phyloP scores from a whole-genome alignment of 192 early-diverging fungal species.

The Kickxella alabastrina region DNA sequence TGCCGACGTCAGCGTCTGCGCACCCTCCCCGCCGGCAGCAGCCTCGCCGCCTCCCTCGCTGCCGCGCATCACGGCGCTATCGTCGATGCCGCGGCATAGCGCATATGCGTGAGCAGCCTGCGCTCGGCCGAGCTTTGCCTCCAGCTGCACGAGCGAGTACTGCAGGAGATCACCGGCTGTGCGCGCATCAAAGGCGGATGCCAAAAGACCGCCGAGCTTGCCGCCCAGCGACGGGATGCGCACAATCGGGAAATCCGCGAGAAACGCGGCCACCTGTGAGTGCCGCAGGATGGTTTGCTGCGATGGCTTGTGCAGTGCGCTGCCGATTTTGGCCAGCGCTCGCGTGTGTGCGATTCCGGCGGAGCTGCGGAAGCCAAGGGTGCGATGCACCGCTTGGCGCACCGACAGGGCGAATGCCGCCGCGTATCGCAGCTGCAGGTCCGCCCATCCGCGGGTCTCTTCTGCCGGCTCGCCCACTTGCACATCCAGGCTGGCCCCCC shows the following conservation, averaged over 20 bases:
- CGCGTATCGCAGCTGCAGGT: slow-evolving; percentile 72
- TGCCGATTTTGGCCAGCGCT: slow-evolving; percentile 80
- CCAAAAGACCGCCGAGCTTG: slow-evolving; percentile 73
- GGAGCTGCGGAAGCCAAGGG: slow-evolving; percentile 77
- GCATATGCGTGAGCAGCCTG: slow-evolving; percentile 28
- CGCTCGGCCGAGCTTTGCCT: slow-evolving; percentile 22
- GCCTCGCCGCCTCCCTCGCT: no score
- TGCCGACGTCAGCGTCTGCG: slow-evolving; percentile 28
- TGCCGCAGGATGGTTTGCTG: slow-evolving; percentile 68
- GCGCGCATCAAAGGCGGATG: slow-evolving; percentile 51
- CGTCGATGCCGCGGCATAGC: slow-evolving; percentile 47
- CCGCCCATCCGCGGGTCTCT: slow-evolving; percentile 58
- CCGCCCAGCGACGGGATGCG: slow-evolving; percentile 88
- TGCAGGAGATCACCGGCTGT: slow-evolving; percentile 32
- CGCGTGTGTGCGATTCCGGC: slow-evolving; percentile 84
- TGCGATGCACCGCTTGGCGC: slow-evolving; percentile 56
- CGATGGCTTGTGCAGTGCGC: slow-evolving; percentile 80
- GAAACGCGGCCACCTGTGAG: slow-evolving; percentile 54
- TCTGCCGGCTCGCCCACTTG: slow-evolving; percentile 37
- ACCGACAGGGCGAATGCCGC: slow-evolving; percentile 67
- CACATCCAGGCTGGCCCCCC: slow-evolving; percentile 16
- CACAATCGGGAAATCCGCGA: slow-evolving; percentile 62
- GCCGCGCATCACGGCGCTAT: slow-evolving; percentile 32
- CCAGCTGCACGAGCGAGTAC: slow-evolving; percentile 39
- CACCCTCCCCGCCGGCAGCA: no score